Evolutionary conservation across 2,329 filamentous ascomycete species (phyloP).

Genomic region (Lasiodiplodia citricola): DNA sequence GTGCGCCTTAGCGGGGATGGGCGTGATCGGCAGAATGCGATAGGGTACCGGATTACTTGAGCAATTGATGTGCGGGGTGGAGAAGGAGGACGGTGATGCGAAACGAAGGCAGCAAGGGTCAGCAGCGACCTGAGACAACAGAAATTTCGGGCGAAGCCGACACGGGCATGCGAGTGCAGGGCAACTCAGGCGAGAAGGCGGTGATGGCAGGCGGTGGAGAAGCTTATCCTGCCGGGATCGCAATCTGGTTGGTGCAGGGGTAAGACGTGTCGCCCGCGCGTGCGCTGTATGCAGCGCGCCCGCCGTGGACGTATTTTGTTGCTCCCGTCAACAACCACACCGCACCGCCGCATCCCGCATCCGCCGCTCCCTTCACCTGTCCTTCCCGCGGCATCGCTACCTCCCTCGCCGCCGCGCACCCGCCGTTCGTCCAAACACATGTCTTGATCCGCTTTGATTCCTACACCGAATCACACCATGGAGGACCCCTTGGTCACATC

Average conservation of each 20-base stretch:
- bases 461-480: constrained; percentile 36
- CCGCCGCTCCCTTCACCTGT: constrained; percentile 3
- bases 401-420: background rate
- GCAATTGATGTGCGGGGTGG: constrained; percentile 4
- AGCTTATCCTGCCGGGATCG: background rate
- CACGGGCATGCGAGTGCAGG: background rate
- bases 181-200: constrained; percentile 2
- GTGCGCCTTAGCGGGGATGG: background rate
- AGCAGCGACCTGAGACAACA: background rate
- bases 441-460: constrained; percentile 15
- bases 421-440: constrained; percentile 5
- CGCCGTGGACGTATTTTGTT: constrained; percentile 13
- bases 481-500: constrained; percentile 45
- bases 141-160: background rate
- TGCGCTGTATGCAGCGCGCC: constrained; percentile 6
- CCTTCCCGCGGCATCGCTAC: constrained; percentile 7
- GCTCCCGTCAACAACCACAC: constrained; percentile 19
- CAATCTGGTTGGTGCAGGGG: background rate
- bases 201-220: constrained; percentile 16
- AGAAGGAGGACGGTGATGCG: background rate
- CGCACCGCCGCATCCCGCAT: constrained; percentile 1
- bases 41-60: constrained; percentile 5
- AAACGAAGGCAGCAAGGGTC: background rate
- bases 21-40: constrained; percentile 4
- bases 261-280: constrained; percentile 18